Base-by-base conservation (phyloP, 2,329 filamentous ascomycete species). In the Botrytis aclada region DNA sequence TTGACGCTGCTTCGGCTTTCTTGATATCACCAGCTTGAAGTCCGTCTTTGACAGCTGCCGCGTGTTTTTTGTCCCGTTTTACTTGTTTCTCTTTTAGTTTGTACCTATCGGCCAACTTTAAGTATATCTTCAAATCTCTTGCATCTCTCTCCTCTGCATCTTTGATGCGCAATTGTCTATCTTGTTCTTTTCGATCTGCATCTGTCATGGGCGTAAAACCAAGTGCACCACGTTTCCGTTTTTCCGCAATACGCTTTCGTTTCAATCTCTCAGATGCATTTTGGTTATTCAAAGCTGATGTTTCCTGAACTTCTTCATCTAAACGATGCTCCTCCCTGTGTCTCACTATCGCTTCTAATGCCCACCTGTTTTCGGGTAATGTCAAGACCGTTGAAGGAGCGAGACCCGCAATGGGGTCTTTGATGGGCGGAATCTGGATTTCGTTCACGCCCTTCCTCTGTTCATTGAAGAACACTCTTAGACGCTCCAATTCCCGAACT, bases 181-280 rank as follows among this genome's bases (percentile, higher is more conserved):
- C 34, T 32, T 56, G 47, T 34, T 22, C 25, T 32, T 32, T 22
- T 14, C 29, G 34, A 41, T 56, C 47, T 18, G 65, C 65, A 22
- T 56, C 65, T 29, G 65, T 67, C 34, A 41, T 67, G 16, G 18
- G 9, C 2, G 65, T 56, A 41, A 67, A 67, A 0, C 65, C 65
- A 25, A 56, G 34, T 2, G 34, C 14, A 41, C 65, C 65, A 39
- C 34, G 65, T 22, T 22, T 56, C 20, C 65, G 18, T 32, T 25
- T 56, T 32, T 56, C 47, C 1, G 65, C 47, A 5, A 67, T 39
- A 32, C 65, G 65, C 41, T 56, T 56, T 8, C 65, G 65, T 56
- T 67, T 67, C 34, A 56, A 32, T 67, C 65, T 56, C 41, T 56
- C 65, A 29, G 65, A 67, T 2, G 65, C 65, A 32, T 67, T 56